Base-by-base conservation (phyloP, 2,329 filamentous ascomycete genomes). In the Bertia moriformis region DNA sequence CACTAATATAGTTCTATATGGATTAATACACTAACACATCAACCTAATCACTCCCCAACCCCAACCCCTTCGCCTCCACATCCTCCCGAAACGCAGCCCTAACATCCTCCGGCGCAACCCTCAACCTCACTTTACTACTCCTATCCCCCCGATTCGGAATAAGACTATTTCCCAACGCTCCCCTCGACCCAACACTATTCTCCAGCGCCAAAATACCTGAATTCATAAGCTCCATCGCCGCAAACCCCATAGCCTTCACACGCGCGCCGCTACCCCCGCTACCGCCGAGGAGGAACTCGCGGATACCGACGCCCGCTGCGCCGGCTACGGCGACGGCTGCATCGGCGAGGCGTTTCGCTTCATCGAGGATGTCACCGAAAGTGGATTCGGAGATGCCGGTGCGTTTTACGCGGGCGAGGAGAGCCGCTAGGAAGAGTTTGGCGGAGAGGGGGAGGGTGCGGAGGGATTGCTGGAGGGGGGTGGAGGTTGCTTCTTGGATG, bases 401-500 rank as follows among this genome's bases (percentile, higher is more conserved):
- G 40, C 89, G 71, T 43, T 88, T 76, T 24, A 84, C 78, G 18
- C 86, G 73, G 19, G 84, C 72, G 27, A 95, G 60, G 14, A 98
- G 65, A 4, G 87, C 86, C 2, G 85, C 79, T 39, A 98, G 74
- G 48, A 96, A 78, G 24, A 96, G 66, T 53, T 95, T 95, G 12
- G 81, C 78, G 18, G 79, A 72, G 32, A 95, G 69, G 0, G 91
- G 85, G 17, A 96, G 71, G 14, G 78, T 73, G 38, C 86, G 82
- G 24, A 98, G 71, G 52, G 87, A 87, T 54, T 91, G 85, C 54
- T 95, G 89, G 42, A 95, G 66, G 2, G 91, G 91, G 41, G 85
- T 94, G 3, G 83, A 87, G 1, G 89, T 96, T 4, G 89, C 88
- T 62, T 98, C 91, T 50, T 83, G 84, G 57, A 98, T 96, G 24